These are phyloP conservation scores for Trichoderma sp. DNA, from an alignment of 2,329 filamentous ascomycete species.

Conservation along the genomic window DNA sequence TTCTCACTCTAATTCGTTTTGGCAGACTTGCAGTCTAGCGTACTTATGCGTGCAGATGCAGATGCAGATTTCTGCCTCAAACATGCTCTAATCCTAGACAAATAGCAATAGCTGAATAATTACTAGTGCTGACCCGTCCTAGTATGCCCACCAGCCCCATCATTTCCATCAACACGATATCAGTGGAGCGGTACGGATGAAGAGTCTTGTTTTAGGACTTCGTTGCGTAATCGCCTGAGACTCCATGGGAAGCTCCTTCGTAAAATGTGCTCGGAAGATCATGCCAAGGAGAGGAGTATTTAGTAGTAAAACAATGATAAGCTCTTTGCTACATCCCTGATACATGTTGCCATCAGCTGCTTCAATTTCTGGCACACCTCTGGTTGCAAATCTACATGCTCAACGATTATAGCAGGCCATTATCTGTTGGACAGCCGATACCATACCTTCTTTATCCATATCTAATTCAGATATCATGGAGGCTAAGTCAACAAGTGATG, in stretches of 20 bases:
- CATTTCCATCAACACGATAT: neutral
- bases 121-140: neutral
- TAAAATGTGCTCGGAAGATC: neutral
- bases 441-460: no score
- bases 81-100: constrained; percentile 13
- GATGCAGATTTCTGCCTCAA: constrained; percentile 6
- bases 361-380: neutral
- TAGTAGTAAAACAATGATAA: neutral
- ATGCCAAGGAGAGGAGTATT: neutral
- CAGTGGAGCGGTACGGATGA: neutral
- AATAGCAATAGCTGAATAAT: neutral
- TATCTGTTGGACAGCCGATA: neutral
- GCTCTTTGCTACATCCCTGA: neutral
- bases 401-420: no score
- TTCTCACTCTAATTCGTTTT: neutral
- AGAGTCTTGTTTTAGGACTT: neutral
- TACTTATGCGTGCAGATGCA: neutral
- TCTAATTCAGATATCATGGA: neutral
- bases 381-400: neutral
- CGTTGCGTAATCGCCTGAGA: neutral
- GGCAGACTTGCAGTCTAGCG: neutral
- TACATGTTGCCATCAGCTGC: neutral
- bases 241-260: neutral
- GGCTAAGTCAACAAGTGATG: neutral
- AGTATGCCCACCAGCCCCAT: neutral